phyloP scores from a whole-genome alignment of 192 early-diverging fungal species.

The Mortierella hygrophila region DNA sequence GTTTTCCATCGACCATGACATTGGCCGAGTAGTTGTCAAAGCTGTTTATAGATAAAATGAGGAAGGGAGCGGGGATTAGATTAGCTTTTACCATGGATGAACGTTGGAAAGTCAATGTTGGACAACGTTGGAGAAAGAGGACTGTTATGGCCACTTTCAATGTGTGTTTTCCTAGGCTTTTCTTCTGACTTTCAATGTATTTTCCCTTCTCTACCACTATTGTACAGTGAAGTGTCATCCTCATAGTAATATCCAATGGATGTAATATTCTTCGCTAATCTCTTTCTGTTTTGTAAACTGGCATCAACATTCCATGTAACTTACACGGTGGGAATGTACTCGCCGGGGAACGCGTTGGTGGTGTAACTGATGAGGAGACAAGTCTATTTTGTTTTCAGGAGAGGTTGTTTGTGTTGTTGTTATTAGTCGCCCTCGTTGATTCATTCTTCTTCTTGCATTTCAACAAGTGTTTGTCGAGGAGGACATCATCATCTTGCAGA shows the following conservation, averaged over 20 bases:
- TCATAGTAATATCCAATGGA: too few relatives aligned
- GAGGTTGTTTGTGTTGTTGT: slow-evolving; percentile 24
- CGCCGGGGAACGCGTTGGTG: slow-evolving; percentile 99
- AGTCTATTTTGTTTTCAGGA: slow-evolving; percentile 83
- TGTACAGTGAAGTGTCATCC: too few relatives aligned
- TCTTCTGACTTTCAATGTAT: too few relatives aligned
- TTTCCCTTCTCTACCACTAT: too few relatives aligned
- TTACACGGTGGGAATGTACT: slow-evolving; percentile 99
- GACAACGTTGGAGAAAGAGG: not conserved
- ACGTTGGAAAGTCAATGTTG: not conserved
- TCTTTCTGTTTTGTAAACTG: not conserved
- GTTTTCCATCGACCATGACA: slow-evolving; percentile 99
- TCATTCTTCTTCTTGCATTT: not conserved
- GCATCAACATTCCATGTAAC: slow-evolving; percentile 19
- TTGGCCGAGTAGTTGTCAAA: slow-evolving; percentile 99
- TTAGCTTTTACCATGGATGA: not conserved
- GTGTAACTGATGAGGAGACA: slow-evolving; percentile 98
- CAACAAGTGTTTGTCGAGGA: not conserved
- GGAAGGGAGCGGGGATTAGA: not conserved
- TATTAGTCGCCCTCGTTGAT: not conserved
- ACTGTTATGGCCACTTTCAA: not conserved
- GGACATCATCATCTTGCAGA: not conserved
- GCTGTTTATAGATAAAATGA: slow-evolving; percentile 52
- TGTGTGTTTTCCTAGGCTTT: too few relatives aligned
- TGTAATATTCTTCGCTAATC: too few relatives aligned